Evolutionary conservation across 2,329 filamentous ascomycete species (phyloP).

Genomic region (Fusarium sp.): DNA sequence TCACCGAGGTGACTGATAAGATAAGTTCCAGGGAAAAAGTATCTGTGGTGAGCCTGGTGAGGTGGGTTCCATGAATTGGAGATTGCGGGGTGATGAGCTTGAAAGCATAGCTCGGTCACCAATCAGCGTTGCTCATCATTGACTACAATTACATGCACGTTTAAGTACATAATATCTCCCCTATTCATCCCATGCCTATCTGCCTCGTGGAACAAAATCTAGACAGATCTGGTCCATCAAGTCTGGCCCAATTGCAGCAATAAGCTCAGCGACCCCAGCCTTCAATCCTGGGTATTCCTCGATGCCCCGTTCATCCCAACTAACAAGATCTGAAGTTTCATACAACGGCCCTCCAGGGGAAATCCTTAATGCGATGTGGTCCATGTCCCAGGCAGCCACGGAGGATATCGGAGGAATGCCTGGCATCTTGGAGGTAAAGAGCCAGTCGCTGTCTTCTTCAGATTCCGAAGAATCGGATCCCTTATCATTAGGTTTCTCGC

Average conservation of each 20-base stretch:
- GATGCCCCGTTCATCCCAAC: slow-evolving; percentile 66
- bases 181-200: neutral
- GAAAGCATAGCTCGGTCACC: slow-evolving; percentile 10
- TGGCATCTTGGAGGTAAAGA: slow-evolving; percentile 72
- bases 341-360: slow-evolving; percentile 51
- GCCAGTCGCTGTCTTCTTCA: slow-evolving; percentile 36
- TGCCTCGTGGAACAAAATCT: slow-evolving; percentile 54
- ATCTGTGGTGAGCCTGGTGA: slow-evolving; percentile 1
- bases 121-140: slow-evolving; percentile 7
- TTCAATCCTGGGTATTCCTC: slow-evolving; percentile 63
- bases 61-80: slow-evolving; percentile 27
- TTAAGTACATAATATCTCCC: no score
- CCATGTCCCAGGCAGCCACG: slow-evolving; percentile 65
- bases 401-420: slow-evolving; percentile 67
- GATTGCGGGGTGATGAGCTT: slow-evolving; percentile 39
- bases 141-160: neutral
- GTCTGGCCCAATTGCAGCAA: slow-evolving; percentile 71
- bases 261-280: slow-evolving; percentile 71
- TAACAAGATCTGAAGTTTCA: slow-evolving; percentile 61
- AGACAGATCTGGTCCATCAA: slow-evolving; percentile 66
- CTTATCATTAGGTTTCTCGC: slow-evolving; percentile 7
- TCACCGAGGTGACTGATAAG: slow-evolving; percentile 49
- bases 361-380: slow-evolving; percentile 65
- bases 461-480: slow-evolving; percentile 6
- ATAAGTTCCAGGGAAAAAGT: slow-evolving; percentile 43